These are phyloP conservation scores for Zasmidium cellare DNA, from an alignment of 2,329 filamentous ascomycete genomes.

Conservation along the genomic window DNA sequence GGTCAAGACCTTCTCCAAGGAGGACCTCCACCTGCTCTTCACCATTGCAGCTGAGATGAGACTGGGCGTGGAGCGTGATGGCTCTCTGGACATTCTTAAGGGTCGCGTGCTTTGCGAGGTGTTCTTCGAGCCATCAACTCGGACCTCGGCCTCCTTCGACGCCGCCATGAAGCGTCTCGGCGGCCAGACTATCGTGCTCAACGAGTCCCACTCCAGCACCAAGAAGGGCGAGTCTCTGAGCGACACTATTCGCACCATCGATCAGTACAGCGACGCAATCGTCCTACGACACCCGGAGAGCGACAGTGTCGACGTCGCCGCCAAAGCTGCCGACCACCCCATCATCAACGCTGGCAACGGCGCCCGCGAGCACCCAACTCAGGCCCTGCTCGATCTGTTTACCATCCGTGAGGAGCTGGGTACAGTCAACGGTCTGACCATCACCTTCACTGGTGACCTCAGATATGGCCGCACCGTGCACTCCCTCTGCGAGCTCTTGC, in stretches of 20 bases:
- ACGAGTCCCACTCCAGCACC: constrained; percentile 82
- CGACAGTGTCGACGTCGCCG: constrained; percentile 74
- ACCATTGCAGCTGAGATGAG: constrained; percentile 98
- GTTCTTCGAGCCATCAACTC: constrained; percentile 97
- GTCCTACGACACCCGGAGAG: constrained; percentile 93
- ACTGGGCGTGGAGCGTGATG: constrained; percentile 87
- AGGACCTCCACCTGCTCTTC: constrained; percentile 90
- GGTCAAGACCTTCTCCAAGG: constrained; percentile 83
- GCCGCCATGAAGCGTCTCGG: constrained; percentile 98
- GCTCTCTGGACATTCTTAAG: constrained; percentile 81
- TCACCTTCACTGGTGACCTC: constrained; percentile 93
- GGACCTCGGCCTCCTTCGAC: constrained; percentile 94
- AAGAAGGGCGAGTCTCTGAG: constrained; percentile 93
- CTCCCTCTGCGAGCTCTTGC: constrained; percentile 88
- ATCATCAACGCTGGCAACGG: constrained; percentile 98
- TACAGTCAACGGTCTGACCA: constrained; percentile 90
- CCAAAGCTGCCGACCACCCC: constrained; percentile 84
- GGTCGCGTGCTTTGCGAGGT: constrained; percentile 85
- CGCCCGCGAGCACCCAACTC: constrained; percentile 92
- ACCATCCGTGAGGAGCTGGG: constrained; percentile 97
- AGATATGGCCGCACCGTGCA: constrained; percentile 93
- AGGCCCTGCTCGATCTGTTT: constrained; percentile 96
- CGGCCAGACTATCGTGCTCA: constrained; percentile 78
- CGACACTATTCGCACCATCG: constrained; percentile 89
- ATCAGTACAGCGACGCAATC: constrained; percentile 90